A percentile compares a stretch with the other conserved stretches of the same genome.
phyloP scores from a whole-genome alignment of 768 basidiomycete species.

The Lenzites betulinus region DNA sequence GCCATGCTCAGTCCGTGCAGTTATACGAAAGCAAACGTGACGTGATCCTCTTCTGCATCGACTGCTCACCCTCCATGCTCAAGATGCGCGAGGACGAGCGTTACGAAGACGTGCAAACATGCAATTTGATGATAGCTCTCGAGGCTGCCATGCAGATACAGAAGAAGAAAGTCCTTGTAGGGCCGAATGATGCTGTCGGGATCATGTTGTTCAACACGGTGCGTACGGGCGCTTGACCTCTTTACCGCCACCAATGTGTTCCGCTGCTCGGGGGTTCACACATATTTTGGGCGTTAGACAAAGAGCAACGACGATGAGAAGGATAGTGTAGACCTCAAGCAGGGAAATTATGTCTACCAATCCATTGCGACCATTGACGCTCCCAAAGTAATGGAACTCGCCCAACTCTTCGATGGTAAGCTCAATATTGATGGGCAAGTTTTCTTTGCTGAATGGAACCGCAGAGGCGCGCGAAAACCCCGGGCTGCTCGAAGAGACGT shows the following conservation, averaged over 20 bases:
- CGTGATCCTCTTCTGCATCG: slow-evolving; percentile 93
- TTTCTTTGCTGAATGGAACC: slow-evolving; percentile 9
- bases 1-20: slow-evolving; percentile 41
- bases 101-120: slow-evolving; percentile 68
- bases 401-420: slow-evolving; percentile 76
- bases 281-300: slow-evolving; percentile 20
- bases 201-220: slow-evolving; percentile 94
- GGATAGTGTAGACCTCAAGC: slow-evolving; percentile 62
- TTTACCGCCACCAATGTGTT: not conserved
- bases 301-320: slow-evolving; percentile 41
- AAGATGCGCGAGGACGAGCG: slow-evolving; percentile 62
- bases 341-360: slow-evolving; percentile 71
- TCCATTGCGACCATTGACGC: slow-evolving; percentile 78
- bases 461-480: slow-evolving; percentile 70
- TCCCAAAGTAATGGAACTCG: slow-evolving; percentile 76
- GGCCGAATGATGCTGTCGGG: slow-evolving; percentile 88
- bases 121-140: slow-evolving; percentile 77
- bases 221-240: slow-evolving; percentile 32
- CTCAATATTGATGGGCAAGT: not conserved
- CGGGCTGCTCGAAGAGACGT: slow-evolving; percentile 53
- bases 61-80: slow-evolving; percentile 92
- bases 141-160: slow-evolving; percentile 84
- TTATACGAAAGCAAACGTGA: slow-evolving; percentile 72
- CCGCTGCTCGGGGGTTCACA: too few species aligned
- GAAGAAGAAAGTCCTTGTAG: slow-evolving; percentile 86